Conservation (phyloP, 441 rosid genomes). For the Jatropha multifida region DNA sequence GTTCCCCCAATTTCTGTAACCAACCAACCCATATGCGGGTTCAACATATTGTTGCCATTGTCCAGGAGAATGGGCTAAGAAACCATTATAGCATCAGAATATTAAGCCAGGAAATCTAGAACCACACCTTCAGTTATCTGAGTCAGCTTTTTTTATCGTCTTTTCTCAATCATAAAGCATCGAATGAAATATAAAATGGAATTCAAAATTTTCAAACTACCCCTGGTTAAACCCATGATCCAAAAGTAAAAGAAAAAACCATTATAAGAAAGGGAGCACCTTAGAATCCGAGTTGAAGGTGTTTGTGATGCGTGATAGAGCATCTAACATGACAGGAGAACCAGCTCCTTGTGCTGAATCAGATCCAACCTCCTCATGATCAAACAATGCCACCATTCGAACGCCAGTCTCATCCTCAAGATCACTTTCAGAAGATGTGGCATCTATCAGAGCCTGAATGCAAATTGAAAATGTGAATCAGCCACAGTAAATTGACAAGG, state of each 20-base stretch:
- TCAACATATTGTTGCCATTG: background rate
- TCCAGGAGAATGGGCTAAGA: background rate
- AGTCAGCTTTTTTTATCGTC: background rate
- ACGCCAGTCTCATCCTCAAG: conserved; percentile 82
- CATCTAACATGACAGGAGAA: conserved; percentile 95
- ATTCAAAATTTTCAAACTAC: background rate
- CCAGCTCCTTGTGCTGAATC: conserved; percentile 97
- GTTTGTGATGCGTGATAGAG: conserved; percentile 77
- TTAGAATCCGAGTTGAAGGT: conserved; percentile 70
- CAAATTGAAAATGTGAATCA: conserved; percentile 7
- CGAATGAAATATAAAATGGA: background rate
- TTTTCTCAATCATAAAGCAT: background rate
- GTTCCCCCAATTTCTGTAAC: background rate
- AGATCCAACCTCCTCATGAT: conserved; percentile 98
- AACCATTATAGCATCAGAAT: background rate
- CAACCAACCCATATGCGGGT: background rate
- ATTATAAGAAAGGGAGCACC: conserved; percentile 36
- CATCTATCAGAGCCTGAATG: conserved; percentile 78
- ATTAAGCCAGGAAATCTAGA: background rate
- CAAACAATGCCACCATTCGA: conserved; percentile 96
- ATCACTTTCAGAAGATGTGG: conserved; percentile 64
- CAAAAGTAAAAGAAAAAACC: background rate
- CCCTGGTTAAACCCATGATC: background rate
- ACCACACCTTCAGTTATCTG: background rate
- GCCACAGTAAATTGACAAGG: background rate